phyloP scores from a whole-genome alignment of 1,284 basidiomycete species.

The Athelia sp. region DNA sequence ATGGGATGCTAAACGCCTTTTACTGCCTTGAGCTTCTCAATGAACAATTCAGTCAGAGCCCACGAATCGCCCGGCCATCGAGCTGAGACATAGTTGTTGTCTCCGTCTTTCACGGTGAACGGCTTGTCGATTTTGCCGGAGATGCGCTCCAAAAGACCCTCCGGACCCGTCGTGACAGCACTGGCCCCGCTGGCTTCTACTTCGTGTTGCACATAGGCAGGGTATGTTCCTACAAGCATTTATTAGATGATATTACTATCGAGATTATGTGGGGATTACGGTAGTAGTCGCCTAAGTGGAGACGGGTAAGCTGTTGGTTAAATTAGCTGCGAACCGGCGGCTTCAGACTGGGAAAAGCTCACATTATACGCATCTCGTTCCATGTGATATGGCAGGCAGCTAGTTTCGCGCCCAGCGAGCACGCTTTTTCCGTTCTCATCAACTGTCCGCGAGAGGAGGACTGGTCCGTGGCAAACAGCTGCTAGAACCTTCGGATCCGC shows the following conservation, averaged over 20 bases:
- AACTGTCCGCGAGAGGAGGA: neutral
- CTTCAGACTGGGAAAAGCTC: neutral
- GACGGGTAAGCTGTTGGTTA: neutral
- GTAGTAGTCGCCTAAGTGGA: constrained; percentile 1
- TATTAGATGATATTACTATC: neutral
- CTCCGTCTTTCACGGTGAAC: neutral
- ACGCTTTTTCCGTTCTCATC: neutral
- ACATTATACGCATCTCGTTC: neutral
- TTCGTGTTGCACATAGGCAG: neutral
- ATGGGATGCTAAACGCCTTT: too few relatives aligned
- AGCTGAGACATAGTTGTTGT: neutral
- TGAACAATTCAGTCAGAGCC: neutral
- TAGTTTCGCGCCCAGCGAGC: neutral
- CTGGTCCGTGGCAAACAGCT: neutral
- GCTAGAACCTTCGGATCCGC: neutral
- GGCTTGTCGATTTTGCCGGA: neutral
- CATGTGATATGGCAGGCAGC: neutral
- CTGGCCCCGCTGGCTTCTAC: neutral
- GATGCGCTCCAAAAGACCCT: neutral
- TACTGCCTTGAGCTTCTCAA: neutral
- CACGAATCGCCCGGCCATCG: neutral
- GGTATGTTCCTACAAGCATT: neutral
- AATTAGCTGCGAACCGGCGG: neutral
- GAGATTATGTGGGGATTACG: neutral
- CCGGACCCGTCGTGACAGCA: neutral